A percentile compares a stretch with the other conserved stretches of the same genome.
These are phyloP conservation scores for Hypoxylon fuscum DNA, from an alignment of 495 filamentous ascomycete species.

Conservation along the genomic window DNA sequence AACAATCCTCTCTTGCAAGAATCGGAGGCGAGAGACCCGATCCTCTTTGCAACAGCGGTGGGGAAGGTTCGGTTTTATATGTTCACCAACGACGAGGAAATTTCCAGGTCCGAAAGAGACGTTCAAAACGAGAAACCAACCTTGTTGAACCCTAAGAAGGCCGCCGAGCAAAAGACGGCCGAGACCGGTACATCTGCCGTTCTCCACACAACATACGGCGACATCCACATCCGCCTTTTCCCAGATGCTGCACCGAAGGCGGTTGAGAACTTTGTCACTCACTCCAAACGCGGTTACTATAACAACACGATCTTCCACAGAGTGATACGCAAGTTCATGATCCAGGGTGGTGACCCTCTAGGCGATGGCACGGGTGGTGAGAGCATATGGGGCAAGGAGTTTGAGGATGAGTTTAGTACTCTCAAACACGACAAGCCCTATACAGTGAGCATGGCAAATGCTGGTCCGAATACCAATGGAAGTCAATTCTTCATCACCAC, in stretches of 20 bases:
- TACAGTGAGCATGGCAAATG: constrained; percentile 97
- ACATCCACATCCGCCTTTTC: constrained; percentile 94
- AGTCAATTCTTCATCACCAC: constrained; percentile 99
- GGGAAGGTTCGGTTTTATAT: constrained; percentile 97
- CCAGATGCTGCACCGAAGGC: constrained; percentile 92
- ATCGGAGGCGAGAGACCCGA: constrained; percentile 89
- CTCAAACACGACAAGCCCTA: constrained; percentile 96
- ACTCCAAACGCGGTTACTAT: constrained; percentile 89
- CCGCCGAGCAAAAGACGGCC: constrained; percentile 63
- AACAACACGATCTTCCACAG: constrained; percentile 98
- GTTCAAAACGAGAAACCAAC: constrained; percentile 94
- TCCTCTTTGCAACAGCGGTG: constrained; percentile 82
- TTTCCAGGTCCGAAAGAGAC: constrained; percentile 87
- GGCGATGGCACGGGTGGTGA: constrained; percentile 97
- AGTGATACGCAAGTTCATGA: constrained; percentile 99
- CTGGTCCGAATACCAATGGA: constrained; percentile 80
- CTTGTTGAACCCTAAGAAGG: constrained; percentile 54
- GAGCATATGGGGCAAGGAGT: constrained; percentile 95
- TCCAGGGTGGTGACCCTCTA: constrained; percentile 89
- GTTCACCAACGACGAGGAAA: constrained; percentile 89
- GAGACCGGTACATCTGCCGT: constrained; percentile 82
- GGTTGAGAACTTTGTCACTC: constrained; percentile 98
- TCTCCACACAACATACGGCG: constrained; percentile 91
- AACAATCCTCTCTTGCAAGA: constrained; percentile 93
- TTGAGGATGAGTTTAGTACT: constrained; percentile 92